Evolutionary conservation across 257 asterid genomes (phyloP), one percentile per base, ranked within the genome.

Genomic region (Rehmannia glutinosa): DNA sequence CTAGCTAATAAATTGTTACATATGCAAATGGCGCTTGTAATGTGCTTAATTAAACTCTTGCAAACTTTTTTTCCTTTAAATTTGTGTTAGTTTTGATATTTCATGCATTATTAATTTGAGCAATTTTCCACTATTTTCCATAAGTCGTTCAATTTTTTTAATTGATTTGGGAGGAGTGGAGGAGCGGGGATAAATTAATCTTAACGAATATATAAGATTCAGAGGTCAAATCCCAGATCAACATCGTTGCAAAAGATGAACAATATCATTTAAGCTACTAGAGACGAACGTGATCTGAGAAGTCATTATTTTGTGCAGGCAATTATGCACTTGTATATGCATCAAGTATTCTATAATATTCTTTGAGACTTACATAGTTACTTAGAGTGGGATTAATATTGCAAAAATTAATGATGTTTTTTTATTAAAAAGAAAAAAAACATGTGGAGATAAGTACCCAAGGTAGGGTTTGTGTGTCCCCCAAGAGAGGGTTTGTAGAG

Each of bases 401-500:
- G 23, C 23, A n/a, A n/a, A 6, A 15, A 45, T 15, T 15, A 15
- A 45, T 45, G 23, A 45, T 1, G 52, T n/a, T n/a, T n/a, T 15
- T 2, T 3, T 2, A 33, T 3, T 33, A 33, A 33, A 33, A 33
- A 33, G 38, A 33, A 33, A 16, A n/a, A 45, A 1, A 4, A 20
- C 0, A 17, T 49, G 7, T 38, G 7, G 43, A 38, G 43, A 38
- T 38, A 38, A 2, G 43, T 38, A 38, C 43, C 1, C 13, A n/a
- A 6, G 10, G 46, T 39, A 60, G 59, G 69, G 45, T 51, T 51
- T 65, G 52, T 23, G 54, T 46, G 69, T 62, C 50, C 55, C 70
- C 28, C 33, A 35, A 72, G 3, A 41, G 51, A 56, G 67, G 56
- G 69, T n/a, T n/a, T n/a, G n/a, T n/a, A n/a, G n/a, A n/a, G 20